Evolutionary conservation across 1,284 basidiomycete genomes (phyloP).

Genomic region (Cutaneotrichosporon sp.): DNA sequence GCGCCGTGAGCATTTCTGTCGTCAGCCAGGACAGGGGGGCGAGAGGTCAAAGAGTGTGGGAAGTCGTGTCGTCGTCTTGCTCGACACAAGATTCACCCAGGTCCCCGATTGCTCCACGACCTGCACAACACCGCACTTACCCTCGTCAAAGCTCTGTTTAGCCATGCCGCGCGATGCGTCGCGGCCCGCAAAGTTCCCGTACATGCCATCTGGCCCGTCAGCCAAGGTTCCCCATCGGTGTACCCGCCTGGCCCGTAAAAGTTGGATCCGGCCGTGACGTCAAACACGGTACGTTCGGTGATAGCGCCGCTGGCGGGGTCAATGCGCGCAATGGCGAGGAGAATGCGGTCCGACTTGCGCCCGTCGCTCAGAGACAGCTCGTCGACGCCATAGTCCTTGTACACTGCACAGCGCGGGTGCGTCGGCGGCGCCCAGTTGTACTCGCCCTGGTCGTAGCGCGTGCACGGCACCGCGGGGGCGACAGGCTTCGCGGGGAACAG

Average conservation of each 20-base stretch:
- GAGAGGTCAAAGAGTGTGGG: neutral
- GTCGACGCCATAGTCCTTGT: conserved; percentile 68
- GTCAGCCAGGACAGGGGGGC: conserved; percentile 1
- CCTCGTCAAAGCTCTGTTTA: conserved; percentile 86
- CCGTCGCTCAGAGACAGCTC: conserved; percentile 67
- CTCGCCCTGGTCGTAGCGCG: conserved; percentile 48
- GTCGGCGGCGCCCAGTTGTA: conserved; percentile 81
- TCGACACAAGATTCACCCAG: too few species aligned
- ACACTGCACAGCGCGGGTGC: conserved; percentile 70
- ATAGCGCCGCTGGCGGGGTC: conserved; percentile 37
- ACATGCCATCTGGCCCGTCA: conserved; percentile 68
- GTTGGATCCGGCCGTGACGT: conserved; percentile 76
- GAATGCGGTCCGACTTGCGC: conserved; percentile 57
- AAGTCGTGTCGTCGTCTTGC: too few species aligned
- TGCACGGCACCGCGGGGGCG: conserved; percentile 14
- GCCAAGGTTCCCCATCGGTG: neutral
- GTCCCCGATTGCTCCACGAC: too few species aligned
- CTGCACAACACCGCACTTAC: conserved; percentile 50
- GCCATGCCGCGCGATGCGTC: conserved; percentile 95
- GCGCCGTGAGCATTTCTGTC: conserved; percentile 79
- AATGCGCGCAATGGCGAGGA: conserved; percentile 75
- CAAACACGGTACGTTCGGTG: conserved; percentile 73
- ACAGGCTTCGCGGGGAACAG: conserved; percentile 59
- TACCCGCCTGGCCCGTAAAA: conserved; percentile 87
- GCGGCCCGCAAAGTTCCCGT: conserved; percentile 91